Evolutionary conservation across 257 asterid species (phyloP).

Genomic region (Phtheirospermum japonicum): DNA sequence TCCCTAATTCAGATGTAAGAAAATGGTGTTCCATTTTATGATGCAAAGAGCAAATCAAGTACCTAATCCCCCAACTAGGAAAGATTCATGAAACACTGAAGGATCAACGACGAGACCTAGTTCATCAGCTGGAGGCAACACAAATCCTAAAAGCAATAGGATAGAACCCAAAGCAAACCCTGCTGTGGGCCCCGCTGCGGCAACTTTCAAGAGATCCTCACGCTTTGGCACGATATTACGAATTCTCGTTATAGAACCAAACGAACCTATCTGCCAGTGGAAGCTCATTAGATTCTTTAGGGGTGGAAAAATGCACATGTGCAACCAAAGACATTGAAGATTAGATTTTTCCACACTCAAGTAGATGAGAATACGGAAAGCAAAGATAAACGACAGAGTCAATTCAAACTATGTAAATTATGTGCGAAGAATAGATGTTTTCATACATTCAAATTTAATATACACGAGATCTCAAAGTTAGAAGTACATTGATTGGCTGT

Average conservation of each 20-base stretch:
- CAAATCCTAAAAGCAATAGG: constrained; percentile 74
- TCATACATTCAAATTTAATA: background rate
- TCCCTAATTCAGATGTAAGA: background rate
- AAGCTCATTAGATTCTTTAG: constrained; percentile 40
- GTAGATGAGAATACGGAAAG: constrained; percentile 7
- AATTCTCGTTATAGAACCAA: constrained; percentile 91
- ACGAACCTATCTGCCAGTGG: constrained; percentile 92
- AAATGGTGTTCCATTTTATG: background rate
- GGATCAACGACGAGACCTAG: constrained; percentile 78
- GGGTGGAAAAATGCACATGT: background rate
- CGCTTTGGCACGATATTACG: constrained; percentile 73
- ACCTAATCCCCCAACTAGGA: constrained; percentile 94
- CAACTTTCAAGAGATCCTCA: constrained; percentile 85
- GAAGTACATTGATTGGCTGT: too few relatives aligned
- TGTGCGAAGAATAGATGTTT: background rate
- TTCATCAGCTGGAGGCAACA: constrained; percentile 85
- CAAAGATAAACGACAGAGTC: too few relatives aligned
- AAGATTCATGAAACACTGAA: constrained; percentile 84
- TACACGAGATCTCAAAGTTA: constrained; percentile 1
- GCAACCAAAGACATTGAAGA: background rate
- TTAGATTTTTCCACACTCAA: background rate
- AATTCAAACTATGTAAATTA: too few relatives aligned
- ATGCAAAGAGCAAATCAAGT: constrained; percentile 18
- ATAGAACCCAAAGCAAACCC: constrained; percentile 77
- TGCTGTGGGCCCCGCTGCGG: constrained; percentile 95